These are phyloP conservation scores for Debaryomyces robertsiae DNA, from an alignment of 1,139 yeast genomes.

Conservation along the genomic window DNA sequence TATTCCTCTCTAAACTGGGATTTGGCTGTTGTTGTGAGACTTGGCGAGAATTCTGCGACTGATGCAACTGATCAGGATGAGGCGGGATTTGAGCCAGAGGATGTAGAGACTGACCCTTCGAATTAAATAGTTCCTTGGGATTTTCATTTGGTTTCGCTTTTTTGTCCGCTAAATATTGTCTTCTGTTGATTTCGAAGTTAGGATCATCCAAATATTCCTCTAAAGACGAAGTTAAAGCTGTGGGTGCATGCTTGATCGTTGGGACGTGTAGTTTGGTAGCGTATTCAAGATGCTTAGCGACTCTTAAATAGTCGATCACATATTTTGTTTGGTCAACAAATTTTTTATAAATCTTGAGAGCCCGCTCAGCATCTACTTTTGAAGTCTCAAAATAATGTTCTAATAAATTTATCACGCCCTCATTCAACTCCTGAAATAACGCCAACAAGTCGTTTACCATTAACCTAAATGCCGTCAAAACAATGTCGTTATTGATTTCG, in stretches of 20 bases:
- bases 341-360: constrained; percentile 77
- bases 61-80: constrained; percentile 18
- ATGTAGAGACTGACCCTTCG: not conserved
- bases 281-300: constrained; percentile 85
- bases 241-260: constrained; percentile 95
- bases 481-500: constrained; percentile 79
- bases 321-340: constrained; percentile 86
- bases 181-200: constrained; percentile 78
- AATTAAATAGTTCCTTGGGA: not conserved
- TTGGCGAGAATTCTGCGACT: constrained; percentile 15
- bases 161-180: constrained; percentile 72
- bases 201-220: constrained; percentile 88
- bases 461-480: constrained; percentile 81
- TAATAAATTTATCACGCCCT: constrained; percentile 88
- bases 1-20: constrained; percentile 24
- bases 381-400: constrained; percentile 96
- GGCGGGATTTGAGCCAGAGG: constrained; percentile 9
- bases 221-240: constrained; percentile 81
- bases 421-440: constrained; percentile 85
- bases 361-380: constrained; percentile 80
- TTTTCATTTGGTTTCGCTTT: constrained; percentile 4
- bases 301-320: constrained; percentile 83
- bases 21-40: constrained; percentile 17
- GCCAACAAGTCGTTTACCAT: constrained; percentile 84
- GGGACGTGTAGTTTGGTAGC: constrained; percentile 92